Evolutionary conservation across 2,329 filamentous ascomycete genomes (phyloP), one percentile per base, ranked within the genome.

Genomic region (Aphanoascus verrucosus): DNA sequence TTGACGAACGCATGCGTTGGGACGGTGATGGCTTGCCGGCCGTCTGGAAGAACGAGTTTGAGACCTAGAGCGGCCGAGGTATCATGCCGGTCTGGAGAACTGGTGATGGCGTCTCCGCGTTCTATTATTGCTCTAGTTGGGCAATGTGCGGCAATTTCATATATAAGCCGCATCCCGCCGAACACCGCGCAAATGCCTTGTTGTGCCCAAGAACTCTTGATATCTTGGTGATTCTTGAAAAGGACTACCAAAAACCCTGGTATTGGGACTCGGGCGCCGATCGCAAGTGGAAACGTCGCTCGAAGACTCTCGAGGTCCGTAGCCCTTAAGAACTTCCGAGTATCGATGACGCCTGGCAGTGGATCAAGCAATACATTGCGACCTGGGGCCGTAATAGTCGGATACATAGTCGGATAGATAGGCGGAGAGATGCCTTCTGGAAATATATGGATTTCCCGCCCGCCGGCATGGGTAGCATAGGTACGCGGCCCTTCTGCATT

Each of bases 1-100:
- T 43, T 50, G n/a, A 47, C 53, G 31, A 44, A 51, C 15, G 23
- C 37, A 38, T 55, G 53, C 17, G 53, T 50, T n/a, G 31, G 38
- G 14, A 38, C 20, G n/a, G 53, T 55, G 17, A 55, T 45, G 19
- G 47, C 53, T 14, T 55, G 42, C 19, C 20, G 32, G 40, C 32
- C 35, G 20, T 37, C 31, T 19, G 41, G 23, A n/a, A 43, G 9
- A 17, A 32, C 7, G 35, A 55, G 32, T 20, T 38, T 42, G 15
- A 55, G 47, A 31, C 53, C 53, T 19, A 55, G 37, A 23, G 38
- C 32, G 32, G 45, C 42, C n/a, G 45, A 9, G 28, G n/a, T 19
- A 46, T 15, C 32, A 15, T 32, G n/a, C 20, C 32, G 1, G 41
- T 15, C 23, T 31, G 35, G 20, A 41, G 28, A 46, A 32, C 43